phyloP scores from a whole-genome alignment of 306 rosid species.

The Ochetophila trinervis region DNA sequence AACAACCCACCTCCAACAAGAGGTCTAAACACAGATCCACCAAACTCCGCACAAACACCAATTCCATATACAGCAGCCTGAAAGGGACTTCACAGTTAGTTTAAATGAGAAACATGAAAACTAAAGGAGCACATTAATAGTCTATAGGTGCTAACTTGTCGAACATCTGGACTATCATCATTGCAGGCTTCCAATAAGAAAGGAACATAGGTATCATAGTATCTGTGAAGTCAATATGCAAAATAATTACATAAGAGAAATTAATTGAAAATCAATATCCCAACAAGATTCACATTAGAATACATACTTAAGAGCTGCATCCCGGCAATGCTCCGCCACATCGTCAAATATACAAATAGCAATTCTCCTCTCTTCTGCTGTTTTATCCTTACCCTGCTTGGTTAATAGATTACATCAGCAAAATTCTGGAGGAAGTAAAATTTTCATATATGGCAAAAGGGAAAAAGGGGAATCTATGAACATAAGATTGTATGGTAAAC shows the following conservation, averaged over 20 bases:
- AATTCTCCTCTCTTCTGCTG: slow-evolving; percentile 95
- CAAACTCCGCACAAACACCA: slow-evolving; percentile 97
- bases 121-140: background rate
- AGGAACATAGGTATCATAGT: slow-evolving; percentile 92
- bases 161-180: slow-evolving; percentile 89
- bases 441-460: background rate
- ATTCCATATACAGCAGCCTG: slow-evolving; percentile 99
- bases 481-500: background rate
- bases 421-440: slow-evolving; percentile 4
- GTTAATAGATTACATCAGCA: background rate
- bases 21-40: slow-evolving; percentile 82
- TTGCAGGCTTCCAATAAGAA: slow-evolving; percentile 96
- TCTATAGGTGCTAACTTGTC: slow-evolving; percentile 61
- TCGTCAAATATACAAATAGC: slow-evolving; percentile 99
- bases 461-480: background rate
- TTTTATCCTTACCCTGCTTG: slow-evolving; percentile 85
- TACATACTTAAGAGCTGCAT: slow-evolving; percentile 82
- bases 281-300: background rate
- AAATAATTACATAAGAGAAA: slow-evolving; percentile 3
- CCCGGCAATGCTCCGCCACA: slow-evolving; percentile 96
- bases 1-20: slow-evolving; percentile 68
- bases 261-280: background rate
- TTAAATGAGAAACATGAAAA: slow-evolving; percentile 12
- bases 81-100: slow-evolving; percentile 19
- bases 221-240: slow-evolving; percentile 46